phyloP scores from a whole-genome alignment of 2,329 filamentous ascomycete species.

The Trichoderma guizhouense region DNA sequence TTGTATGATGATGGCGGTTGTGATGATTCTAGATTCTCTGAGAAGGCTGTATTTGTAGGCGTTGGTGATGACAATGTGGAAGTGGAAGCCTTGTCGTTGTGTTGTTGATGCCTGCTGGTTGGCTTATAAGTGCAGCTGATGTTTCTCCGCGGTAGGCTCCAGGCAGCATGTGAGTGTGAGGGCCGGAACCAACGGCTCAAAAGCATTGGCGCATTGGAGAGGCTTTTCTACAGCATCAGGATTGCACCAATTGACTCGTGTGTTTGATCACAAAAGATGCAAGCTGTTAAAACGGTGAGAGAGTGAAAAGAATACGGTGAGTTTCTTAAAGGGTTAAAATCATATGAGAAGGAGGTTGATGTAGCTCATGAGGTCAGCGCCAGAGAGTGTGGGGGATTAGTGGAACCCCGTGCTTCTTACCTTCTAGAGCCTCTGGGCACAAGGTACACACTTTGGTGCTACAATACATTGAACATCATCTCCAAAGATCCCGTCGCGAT shows the following conservation, averaged over 20 bases:
- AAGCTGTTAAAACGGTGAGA: rapidly evolving
- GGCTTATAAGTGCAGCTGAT: not conserved
- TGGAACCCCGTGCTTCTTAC: not conserved
- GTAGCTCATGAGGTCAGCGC: not conserved
- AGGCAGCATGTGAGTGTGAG: not conserved
- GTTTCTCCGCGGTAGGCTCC: not conserved
- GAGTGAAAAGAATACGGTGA: not conserved
- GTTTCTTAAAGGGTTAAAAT: not conserved
- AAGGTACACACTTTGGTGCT: not conserved
- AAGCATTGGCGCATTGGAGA: not conserved
- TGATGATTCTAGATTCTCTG: not conserved
- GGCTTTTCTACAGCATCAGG: not conserved
- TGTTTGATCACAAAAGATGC: not conserved
- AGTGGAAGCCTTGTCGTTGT: not conserved
- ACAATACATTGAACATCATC: not conserved
- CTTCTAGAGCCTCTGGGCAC: not conserved
- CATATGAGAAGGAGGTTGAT: not conserved
- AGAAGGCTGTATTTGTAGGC: not conserved
- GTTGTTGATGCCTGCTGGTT: not conserved
- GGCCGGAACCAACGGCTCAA: not conserved
- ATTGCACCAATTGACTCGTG: not conserved
- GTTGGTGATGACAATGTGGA: not conserved
- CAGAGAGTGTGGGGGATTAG: not conserved
- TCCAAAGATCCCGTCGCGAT: not conserved
- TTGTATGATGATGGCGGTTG: not conserved